These are phyloP conservation scores for Stromatinia cepivora DNA, from an alignment of 2,329 filamentous ascomycete genomes.

Conservation along the genomic window DNA sequence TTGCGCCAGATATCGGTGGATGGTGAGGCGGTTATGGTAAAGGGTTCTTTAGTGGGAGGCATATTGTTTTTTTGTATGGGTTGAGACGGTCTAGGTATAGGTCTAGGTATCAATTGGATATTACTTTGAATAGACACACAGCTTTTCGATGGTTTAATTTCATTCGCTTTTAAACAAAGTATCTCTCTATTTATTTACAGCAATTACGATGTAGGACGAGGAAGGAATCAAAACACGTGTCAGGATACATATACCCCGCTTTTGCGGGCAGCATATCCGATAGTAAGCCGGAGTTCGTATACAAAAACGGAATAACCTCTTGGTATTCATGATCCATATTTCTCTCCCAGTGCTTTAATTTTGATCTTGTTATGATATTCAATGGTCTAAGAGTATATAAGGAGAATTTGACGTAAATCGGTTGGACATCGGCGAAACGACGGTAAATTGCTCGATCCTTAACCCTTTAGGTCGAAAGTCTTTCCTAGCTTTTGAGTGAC, in stretches of 20 bases:
- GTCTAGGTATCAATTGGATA: neutral
- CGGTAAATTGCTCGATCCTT: neutral
- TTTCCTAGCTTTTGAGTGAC: no score
- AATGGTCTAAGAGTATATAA: no score
- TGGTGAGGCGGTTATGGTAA: constrained; percentile 6
- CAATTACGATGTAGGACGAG: neutral
- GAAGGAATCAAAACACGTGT: neutral
- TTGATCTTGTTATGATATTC: neutral
- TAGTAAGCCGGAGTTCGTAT: neutral
- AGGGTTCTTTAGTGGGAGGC: constrained; percentile 15
- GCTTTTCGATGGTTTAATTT: neutral
- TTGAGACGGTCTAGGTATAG: neutral
- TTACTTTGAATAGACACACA: no score
- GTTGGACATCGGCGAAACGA: neutral
- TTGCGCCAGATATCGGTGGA: constrained; percentile 20
- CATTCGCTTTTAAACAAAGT: neutral
- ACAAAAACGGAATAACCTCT: neutral
- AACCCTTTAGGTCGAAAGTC: neutral
- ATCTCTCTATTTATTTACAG: neutral
- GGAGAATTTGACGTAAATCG: neutral
- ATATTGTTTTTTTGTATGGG: neutral
- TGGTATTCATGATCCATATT: neutral
- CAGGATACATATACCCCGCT: constrained; percentile 6
- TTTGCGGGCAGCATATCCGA: neutral
- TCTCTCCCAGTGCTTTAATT: neutral